Percentiles rank a stretch among this genome's conserved stretches.
phyloP scores from a whole-genome alignment of 75 land plant species.

The Chamaecyparis obtusa region DNA sequence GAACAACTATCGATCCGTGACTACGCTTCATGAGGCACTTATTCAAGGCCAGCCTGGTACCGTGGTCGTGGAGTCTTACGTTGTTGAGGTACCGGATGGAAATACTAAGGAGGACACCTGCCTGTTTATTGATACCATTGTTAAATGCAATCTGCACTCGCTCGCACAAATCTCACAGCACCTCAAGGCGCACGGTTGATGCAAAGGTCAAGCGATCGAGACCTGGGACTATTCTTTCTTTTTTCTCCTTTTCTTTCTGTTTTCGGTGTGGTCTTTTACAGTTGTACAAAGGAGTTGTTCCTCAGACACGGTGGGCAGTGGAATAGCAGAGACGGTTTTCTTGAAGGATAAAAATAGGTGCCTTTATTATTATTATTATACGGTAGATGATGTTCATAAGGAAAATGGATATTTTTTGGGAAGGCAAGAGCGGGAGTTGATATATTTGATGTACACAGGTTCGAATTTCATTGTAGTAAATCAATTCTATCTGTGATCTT shows the following conservation, averaged over 20 bases:
- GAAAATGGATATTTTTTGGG: background rate
- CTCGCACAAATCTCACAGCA: conserved; percentile 9
- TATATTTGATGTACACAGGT: background rate
- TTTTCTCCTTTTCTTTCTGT: background rate
- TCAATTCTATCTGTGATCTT: background rate
- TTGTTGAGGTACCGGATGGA: conserved; percentile 42
- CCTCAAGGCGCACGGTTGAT: background rate
- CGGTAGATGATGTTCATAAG: background rate
- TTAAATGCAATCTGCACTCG: conserved; percentile 37
- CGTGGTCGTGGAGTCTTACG: conserved; percentile 39
- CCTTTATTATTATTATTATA: background rate
- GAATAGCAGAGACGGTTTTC: background rate
- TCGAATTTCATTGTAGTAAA: background rate
- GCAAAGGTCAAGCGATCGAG: background rate
- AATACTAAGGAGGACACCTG: conserved; percentile 40
- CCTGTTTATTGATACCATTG: conserved; percentile 45
- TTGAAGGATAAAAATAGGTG: background rate
- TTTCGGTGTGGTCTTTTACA: background rate
- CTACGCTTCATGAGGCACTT: conserved; percentile 29
- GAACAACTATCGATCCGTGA: conserved; percentile 36
- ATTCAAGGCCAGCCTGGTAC: conserved; percentile 10
- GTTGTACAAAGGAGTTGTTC: background rate
- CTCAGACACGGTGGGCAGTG: background rate
- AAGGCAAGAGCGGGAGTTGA: background rate
- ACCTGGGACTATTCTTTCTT: background rate